Evolutionary conservation across 768 basidiomycete species (phyloP).

Genomic region (Russula sp.): DNA sequence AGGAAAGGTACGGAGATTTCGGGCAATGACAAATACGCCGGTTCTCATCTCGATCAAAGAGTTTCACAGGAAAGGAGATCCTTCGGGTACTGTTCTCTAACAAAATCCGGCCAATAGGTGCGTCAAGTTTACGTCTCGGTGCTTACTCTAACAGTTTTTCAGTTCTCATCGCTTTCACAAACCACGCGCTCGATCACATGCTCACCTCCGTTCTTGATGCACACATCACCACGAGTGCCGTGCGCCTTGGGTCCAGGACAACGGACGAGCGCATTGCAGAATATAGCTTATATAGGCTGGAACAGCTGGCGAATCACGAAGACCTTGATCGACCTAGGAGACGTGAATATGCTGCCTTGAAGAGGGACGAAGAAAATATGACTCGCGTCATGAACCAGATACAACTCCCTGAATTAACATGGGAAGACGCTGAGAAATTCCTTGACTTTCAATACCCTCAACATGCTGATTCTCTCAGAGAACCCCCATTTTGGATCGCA

Average conservation of each 20-base stretch:
- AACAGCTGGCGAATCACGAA: constrained; percentile 37
- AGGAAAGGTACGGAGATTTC: constrained; percentile 46
- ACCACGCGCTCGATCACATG: constrained; percentile 75
- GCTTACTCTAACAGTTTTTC: neutral
- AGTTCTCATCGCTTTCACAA: constrained; percentile 59
- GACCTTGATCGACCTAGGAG: constrained; percentile 33
- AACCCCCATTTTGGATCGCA: constrained; percentile 33
- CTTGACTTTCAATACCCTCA: constrained; percentile 42
- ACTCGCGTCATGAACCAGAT: constrained; percentile 35
- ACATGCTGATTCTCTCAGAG: constrained; percentile 35
- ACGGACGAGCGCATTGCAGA: constrained; percentile 51
- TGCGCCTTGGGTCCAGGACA: constrained; percentile 63
- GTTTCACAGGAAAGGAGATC: constrained; percentile 62
- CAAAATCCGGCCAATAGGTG: constrained; percentile 43
- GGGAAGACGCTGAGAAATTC: constrained; percentile 33
- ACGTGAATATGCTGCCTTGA: constrained; percentile 34
- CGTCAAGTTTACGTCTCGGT: neutral
- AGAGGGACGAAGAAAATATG: constrained; percentile 41
- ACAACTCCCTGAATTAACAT: constrained; percentile 13
- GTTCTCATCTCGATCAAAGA: constrained; percentile 31
- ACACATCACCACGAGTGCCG: constrained; percentile 51
- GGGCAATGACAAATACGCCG: neutral
- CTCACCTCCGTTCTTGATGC: constrained; percentile 57
- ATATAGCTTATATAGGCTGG: constrained; percentile 54
- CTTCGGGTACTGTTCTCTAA: constrained; percentile 55